Conservation (phyloP, 2,329 filamentous ascomycete genomes). For the Cladosporium sp. region DNA sequence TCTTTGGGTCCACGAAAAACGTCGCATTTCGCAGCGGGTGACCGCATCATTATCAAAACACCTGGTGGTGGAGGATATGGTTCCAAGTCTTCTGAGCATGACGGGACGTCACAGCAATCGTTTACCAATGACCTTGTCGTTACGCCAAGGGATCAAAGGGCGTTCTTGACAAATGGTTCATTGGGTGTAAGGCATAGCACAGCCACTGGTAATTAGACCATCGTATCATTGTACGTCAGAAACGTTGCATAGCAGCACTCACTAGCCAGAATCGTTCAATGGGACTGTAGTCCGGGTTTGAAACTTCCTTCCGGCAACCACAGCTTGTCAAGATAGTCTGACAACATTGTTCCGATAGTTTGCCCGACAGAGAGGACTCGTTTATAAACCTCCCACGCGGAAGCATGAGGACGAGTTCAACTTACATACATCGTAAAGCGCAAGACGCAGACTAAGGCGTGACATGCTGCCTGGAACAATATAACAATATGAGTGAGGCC, state of each 20-base stretch:
- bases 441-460: background rate
- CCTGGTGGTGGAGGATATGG: slow-evolving; percentile 82
- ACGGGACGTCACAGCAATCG: slow-evolving; percentile 34
- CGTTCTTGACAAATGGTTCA: slow-evolving; percentile 9
- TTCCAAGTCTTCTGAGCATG: slow-evolving; percentile 56
- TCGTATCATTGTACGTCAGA: background rate
- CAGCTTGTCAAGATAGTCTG: no score
- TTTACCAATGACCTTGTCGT: slow-evolving; percentile 4
- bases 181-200: slow-evolving; percentile 14
- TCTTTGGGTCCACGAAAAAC: slow-evolving; percentile 30
- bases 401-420: no score
- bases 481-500: background rate
- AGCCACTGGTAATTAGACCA: slow-evolving; percentile 8
- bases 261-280: no score
- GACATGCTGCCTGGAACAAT: background rate
- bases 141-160: background rate
- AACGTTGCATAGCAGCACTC: background rate
- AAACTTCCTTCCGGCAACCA: no score
- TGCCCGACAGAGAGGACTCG: no score
- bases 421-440: no score
- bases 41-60: slow-evolving; percentile 52
- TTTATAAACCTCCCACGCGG: background rate
- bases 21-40: slow-evolving; percentile 24
- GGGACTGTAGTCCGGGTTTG: no score
- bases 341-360: no score